Conservation (phyloP, 768 basidiomycete species). For the Trametes sanguinea region DNA sequence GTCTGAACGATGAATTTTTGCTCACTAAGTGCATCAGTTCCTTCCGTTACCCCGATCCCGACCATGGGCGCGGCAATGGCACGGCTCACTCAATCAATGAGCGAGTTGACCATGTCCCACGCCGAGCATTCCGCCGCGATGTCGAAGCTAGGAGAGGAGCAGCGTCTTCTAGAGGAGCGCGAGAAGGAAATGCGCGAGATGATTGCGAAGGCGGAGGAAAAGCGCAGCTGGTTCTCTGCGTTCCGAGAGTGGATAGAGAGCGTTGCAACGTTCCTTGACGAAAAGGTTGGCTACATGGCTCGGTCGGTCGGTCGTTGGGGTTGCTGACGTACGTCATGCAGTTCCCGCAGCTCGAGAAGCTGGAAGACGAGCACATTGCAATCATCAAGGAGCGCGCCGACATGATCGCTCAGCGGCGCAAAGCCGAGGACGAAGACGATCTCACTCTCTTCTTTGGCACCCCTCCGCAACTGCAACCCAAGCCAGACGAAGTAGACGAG, state of each 20-base stretch:
- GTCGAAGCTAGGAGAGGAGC: constrained; percentile 59
- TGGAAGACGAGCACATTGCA: constrained; percentile 74
- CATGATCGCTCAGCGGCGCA: constrained; percentile 67
- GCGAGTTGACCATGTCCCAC: constrained; percentile 68
- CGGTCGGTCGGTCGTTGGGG: constrained; percentile 6
- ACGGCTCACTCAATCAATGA: constrained; percentile 60
- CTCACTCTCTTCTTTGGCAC: constrained; percentile 67
- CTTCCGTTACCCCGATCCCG: constrained; percentile 62
- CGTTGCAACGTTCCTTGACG: constrained; percentile 83
- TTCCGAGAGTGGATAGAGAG: constrained; percentile 83
- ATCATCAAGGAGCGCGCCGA: constrained; percentile 73
- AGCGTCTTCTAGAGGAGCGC: constrained; percentile 52
- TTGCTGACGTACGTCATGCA: constrained; percentile 32
- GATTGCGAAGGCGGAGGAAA: constrained; percentile 72
- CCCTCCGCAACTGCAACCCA: constrained; percentile 36
- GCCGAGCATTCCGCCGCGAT: constrained; percentile 58
- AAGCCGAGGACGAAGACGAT: constrained; percentile 81
- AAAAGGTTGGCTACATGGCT: constrained; percentile 57
- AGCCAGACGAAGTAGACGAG: constrained; percentile 58
- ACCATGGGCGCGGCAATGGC: constrained; percentile 60
- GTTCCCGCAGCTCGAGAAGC: constrained; percentile 77
- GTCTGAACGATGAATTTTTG: neutral
- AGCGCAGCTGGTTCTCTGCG: constrained; percentile 77
- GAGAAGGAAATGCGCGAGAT: constrained; percentile 76
- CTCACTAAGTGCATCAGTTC: constrained; percentile 51